phyloP scores from a whole-genome alignment of 768 basidiomycete species.

The Rhizopogon salebrosus region DNA sequence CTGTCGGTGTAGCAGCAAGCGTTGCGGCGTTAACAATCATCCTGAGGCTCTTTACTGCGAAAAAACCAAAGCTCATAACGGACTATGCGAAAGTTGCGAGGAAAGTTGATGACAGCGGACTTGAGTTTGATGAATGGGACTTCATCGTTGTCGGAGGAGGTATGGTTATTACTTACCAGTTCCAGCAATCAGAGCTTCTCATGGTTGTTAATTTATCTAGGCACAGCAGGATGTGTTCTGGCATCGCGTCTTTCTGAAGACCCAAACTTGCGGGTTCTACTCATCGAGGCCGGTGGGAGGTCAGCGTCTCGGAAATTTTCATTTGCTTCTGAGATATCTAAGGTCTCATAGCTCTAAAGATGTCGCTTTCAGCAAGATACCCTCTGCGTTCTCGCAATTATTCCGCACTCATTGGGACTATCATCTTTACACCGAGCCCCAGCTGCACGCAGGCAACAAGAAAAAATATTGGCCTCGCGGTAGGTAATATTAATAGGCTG shows the following conservation, averaged over 20 bases:
- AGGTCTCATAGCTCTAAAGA: conserved; percentile 35
- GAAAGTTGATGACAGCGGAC: background rate
- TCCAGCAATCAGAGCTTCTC: background rate
- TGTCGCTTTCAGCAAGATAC: conserved; percentile 36
- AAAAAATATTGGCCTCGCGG: conserved; percentile 64
- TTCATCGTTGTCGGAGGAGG: conserved; percentile 55
- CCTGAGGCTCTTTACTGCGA: background rate
- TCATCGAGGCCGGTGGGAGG: conserved; percentile 44
- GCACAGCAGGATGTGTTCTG: conserved; percentile 41
- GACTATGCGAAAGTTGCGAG: conserved; percentile 10
- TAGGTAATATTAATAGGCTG: conserved; percentile 17
- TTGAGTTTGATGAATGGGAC: conserved; percentile 35
- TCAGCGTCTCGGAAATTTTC: conserved; percentile 12
- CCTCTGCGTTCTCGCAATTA: conserved; percentile 37
- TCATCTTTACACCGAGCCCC: conserved; percentile 51
- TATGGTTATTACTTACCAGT: conserved; percentile 17
- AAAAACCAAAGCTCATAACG: conserved; percentile 7
- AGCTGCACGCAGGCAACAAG: conserved; percentile 41
- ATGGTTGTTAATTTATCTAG: conserved; percentile 9
- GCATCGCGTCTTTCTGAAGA: conserved; percentile 40
- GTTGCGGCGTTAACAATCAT: conserved; percentile 7
- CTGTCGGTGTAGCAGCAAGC: conserved; percentile 2
- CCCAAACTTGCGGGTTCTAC: conserved; percentile 29
- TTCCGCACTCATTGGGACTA: conserved; percentile 47
- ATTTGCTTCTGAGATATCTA: background rate